Evolutionary conservation across 2,329 filamentous ascomycete species (phyloP).

Genomic region (Stemphylium vesicarium): DNA sequence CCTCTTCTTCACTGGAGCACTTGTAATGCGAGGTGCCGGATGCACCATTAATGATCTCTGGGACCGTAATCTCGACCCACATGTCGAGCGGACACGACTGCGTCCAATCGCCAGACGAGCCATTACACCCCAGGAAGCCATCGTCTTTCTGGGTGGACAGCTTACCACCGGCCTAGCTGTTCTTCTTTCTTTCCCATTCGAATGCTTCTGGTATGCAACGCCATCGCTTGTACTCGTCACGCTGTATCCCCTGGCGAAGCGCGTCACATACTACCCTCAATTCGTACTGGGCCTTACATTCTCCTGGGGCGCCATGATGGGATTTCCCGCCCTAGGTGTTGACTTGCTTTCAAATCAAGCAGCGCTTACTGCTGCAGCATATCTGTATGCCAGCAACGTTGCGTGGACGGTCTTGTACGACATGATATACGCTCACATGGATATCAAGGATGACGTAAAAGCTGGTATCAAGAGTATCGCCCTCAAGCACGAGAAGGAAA

Average conservation of each 20-base stretch:
- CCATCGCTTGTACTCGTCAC: constrained; percentile 77
- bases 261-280: constrained; percentile 87
- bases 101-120: constrained; percentile 83
- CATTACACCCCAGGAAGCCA: constrained; percentile 71
- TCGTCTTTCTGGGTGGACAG: constrained; percentile 77
- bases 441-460: constrained; percentile 83
- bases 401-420: constrained; percentile 90
- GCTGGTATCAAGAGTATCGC: constrained; percentile 90
- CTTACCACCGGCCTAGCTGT: constrained; percentile 75
- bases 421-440: constrained; percentile 94
- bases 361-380: constrained; percentile 69
- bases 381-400: constrained; percentile 78
- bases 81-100: constrained; percentile 76
- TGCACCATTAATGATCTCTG: constrained; percentile 91
- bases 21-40: constrained; percentile 86
- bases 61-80: constrained; percentile 85
- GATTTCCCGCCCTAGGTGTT: constrained; percentile 81
- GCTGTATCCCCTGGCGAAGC: constrained; percentile 81
- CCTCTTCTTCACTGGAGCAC: constrained; percentile 76
- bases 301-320: constrained; percentile 88
- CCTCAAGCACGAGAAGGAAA: constrained; percentile 76
- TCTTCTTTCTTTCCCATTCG: constrained; percentile 74
- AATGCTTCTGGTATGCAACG: constrained; percentile 78
- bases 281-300: constrained; percentile 83
- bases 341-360: constrained; percentile 70